These are phyloP conservation scores for Elsinoe fawcettii DNA, from an alignment of 2,329 filamentous ascomycete species.

Conservation along the genomic window DNA sequence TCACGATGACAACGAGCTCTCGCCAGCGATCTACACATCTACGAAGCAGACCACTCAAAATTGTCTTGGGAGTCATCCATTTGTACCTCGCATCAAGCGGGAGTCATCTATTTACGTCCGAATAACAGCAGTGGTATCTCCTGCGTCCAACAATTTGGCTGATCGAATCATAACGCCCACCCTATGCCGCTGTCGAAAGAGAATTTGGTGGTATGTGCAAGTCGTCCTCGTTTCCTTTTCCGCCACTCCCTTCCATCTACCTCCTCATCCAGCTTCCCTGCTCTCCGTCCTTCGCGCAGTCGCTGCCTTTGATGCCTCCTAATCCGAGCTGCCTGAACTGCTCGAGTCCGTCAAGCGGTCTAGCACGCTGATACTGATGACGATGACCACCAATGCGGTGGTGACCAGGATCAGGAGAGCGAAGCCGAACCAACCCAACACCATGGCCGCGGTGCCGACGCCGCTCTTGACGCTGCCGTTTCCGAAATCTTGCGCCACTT, in stretches of 20 bases:
- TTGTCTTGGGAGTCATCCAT: not conserved
- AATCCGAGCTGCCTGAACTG: constrained; percentile 15
- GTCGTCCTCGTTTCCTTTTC: constrained; percentile 1
- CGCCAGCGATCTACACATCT: no score
- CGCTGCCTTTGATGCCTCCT: not conserved
- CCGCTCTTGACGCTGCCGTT: constrained; percentile 82
- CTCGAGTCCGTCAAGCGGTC: constrained; percentile 47
- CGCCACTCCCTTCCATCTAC: not conserved
- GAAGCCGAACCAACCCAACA: constrained; percentile 96
- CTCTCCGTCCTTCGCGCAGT: not conserved
- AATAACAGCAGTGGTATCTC: constrained; percentile 6
- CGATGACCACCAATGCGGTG: constrained; percentile 92
- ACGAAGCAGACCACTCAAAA: no score
- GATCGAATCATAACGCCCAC: constrained; percentile 11
- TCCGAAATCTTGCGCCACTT: constrained; percentile 85
- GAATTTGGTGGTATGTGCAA: constrained; percentile 5
- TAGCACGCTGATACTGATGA: constrained; percentile 80
- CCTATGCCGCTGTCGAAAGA: constrained; percentile 9
- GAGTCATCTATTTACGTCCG: constrained; percentile 6
- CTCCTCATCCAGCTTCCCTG: not conserved
- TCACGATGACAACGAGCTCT: no score
- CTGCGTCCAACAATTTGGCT: not conserved
- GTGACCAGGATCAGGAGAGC: constrained; percentile 89
- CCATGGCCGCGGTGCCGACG: constrained; percentile 91
- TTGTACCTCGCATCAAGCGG: constrained; percentile 12